Evolutionary conservation across 257 asterid genomes (phyloP), one percentile per base, ranked within the genome.

Genomic region (Solanum peruvianum): DNA sequence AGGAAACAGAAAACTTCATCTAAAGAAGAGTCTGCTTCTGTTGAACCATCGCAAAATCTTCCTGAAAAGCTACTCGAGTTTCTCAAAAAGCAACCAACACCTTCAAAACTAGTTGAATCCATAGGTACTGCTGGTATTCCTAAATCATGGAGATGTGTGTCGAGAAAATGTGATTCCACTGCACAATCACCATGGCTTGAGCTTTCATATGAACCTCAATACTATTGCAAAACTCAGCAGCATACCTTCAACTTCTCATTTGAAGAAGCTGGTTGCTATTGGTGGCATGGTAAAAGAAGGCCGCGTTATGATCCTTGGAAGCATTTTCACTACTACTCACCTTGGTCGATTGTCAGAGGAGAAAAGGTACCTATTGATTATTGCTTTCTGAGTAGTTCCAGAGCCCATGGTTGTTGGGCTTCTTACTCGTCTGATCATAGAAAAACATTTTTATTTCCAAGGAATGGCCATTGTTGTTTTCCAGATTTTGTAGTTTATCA

Each of bases 401-500:
- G 39, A 80, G 11, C 15, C 67, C 2, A 4, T 47, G 42, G 41
- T 80, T 21, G 6, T 25, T 80, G 84, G 66, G 15, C 41, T 44
- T 0, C 15, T 77, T 25, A 1, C 84, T 44, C 64, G 7, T 44
- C n/a, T 1, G 21, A 44, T 44, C 62, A 18, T 2, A 15, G 9
- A 78, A 78, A 78, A 15, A 4, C 64, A 27, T 15, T 45, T 45
- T 27, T 27, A 47, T 45, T 78, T 78, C 15, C 76, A 60, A 9
- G 27, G 0, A 25, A 10, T 84, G 75, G 86, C 88, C 3, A 87
- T 88, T 71, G 81, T 87, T 39, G 84, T 41, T 60, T 39, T 64
- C 91, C 89, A 29, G 75, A 88, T 67, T 84, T 87, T 76, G 11
- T 82, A 18, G 42, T 88, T 62, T 83, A 2, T 47, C 70, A 70